A percentile compares a stretch with the other conserved stretches of the same genome.
Conservation (phyloP, 2,329 filamentous ascomycete genomes). For the Cordyceps tenuipes region DNA sequence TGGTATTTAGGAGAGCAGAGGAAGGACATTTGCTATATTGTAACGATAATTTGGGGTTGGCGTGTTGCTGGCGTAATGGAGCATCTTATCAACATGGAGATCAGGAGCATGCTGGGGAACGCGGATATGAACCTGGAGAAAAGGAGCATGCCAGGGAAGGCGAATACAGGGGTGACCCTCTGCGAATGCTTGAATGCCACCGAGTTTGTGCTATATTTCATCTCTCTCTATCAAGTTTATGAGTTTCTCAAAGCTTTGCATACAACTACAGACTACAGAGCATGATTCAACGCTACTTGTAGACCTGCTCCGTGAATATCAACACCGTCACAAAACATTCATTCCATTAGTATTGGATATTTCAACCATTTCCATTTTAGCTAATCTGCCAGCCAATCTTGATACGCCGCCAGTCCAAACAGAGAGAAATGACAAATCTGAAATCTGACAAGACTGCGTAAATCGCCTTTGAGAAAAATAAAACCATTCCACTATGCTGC, state of each 20-base stretch:
- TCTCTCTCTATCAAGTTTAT: no score
- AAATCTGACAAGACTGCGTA: background rate
- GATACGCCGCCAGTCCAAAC: background rate
- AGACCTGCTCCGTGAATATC: no score
- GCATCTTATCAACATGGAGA: background rate
- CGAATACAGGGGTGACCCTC: background rate
- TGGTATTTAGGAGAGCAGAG: no score
- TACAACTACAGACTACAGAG: no score
- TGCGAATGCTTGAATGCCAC: background rate
- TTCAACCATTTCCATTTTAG: background rate
- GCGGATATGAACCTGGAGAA: background rate
- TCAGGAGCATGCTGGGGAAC: background rate
- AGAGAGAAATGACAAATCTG: background rate
- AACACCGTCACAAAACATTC: no score
- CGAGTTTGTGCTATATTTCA: background rate
- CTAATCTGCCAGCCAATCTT: slow-evolving; percentile 2
- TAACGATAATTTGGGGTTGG: background rate
- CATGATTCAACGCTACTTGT: no score
- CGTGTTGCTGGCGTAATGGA: background rate
- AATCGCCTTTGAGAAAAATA: background rate
- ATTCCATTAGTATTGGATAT: no score
- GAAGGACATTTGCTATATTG: no score
- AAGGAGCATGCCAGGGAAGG: background rate
- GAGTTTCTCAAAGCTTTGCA: no score
- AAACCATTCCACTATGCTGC: background rate